Evolutionary conservation across 2,329 filamentous ascomycete genomes (phyloP), one percentile per base, ranked within the genome.

Genomic region (Mycosphaerella sp.): DNA sequence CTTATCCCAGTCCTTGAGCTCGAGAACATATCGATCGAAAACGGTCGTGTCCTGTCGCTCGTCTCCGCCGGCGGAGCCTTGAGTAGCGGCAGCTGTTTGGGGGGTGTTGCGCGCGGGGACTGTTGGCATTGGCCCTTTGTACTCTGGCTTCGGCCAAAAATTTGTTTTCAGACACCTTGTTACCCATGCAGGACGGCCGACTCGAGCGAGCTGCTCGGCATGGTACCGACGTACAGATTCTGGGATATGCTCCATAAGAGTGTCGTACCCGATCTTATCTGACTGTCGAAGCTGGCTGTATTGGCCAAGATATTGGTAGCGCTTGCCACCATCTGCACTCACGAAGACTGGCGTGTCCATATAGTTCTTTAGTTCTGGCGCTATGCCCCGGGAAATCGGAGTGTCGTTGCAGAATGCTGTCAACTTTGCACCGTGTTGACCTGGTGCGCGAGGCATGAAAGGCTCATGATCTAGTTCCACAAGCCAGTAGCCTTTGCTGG

Each of bases 361-460:
- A 52, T 70, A 71, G 3, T 67, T 64, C 13, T 56, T 41, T 21
- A 46, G 47, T 0, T 16, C 44, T 1, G 62, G 62, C 1, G 50
- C 58, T 2, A 56, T 50, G 6, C 58, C 62, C 1, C 51, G 54
- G 6, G 66, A 57, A n/a, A 64, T 60, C 0, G 62, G 59, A 3
- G 65, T 62, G 6, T 62, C 54, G 57, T 73, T 73, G 67, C 73
- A 73, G 64, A 75, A 72, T 0, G 72, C 67, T 1, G 69, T 72
- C 7, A 76, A 59, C 53, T 75, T 75, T 4, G 73, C 73, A 27
- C 74, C 73, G 49, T 75, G 72, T 16, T 63, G 37, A 44, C 72
- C 71, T 2, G 73, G 69, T 0, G 42, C n/a, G 1, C 53, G 46
- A 0, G 73, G 74, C 4, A 73, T 60, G 57, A 69, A 74, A 1